phyloP scores from a whole-genome alignment of 2,329 filamentous ascomycete genomes.

The Eutypella sp. region DNA sequence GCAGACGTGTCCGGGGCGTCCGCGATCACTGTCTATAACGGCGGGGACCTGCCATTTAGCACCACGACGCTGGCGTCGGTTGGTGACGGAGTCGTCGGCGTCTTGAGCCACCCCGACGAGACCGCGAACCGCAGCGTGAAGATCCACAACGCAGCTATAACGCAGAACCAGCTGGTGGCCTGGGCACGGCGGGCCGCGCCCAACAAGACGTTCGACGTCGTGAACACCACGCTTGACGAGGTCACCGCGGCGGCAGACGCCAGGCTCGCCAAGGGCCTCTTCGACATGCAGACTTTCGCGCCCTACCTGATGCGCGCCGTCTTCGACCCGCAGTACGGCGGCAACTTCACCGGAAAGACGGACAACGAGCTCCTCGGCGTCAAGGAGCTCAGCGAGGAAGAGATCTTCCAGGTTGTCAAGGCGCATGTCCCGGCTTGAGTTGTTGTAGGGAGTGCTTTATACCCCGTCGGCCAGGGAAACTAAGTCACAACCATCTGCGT shows the following conservation, averaged over 20 bases:
- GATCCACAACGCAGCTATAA: conserved; percentile 43
- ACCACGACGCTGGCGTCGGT: conserved; percentile 41
- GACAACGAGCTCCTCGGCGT: not conserved
- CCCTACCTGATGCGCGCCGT: conserved; percentile 26
- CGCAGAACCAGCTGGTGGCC: conserved; percentile 45
- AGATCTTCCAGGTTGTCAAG: not conserved
- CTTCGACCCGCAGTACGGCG: conserved; percentile 27
- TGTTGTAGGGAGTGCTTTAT: not conserved
- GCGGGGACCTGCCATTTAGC: conserved; percentile 40
- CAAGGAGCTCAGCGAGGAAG: not conserved
- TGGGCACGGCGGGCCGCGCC: conserved; percentile 15
- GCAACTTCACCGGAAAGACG: not conserved
- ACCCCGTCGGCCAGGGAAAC: too few relatives aligned
- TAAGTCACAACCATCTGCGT: too few relatives aligned
- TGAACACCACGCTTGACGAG: conserved; percentile 19
- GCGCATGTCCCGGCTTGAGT: not conserved
- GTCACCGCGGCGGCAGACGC: conserved; percentile 22
- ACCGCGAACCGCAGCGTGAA: conserved; percentile 51
- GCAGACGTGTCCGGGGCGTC: conserved; percentile 12
- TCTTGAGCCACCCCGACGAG: conserved; percentile 38
- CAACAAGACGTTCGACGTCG: conserved; percentile 16
- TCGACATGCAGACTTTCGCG: conserved; percentile 17
- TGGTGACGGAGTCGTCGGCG: conserved; percentile 41
- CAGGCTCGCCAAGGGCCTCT: conserved; percentile 25
- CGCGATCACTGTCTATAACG: conserved; percentile 42